Base-by-base conservation (phyloP, 768 basidiomycete species). In the Mycena pura region DNA sequence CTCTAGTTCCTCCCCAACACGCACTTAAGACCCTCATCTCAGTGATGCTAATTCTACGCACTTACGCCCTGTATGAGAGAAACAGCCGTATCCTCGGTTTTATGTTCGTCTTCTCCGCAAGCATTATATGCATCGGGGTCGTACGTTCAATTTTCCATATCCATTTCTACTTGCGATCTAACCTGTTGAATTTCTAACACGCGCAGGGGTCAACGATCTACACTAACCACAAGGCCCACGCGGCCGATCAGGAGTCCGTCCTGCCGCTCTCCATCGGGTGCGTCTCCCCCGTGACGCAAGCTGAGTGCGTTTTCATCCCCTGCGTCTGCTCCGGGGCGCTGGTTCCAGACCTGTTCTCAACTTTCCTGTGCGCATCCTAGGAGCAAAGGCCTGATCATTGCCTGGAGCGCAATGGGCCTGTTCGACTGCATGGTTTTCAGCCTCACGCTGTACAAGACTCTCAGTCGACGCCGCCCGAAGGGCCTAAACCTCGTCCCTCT, bases 61-160 rank as follows among this genome's bases (percentile, higher is more conserved):
- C 60, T 17, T 50, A 62, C 15, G 60, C 60, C 0, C 53, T 62
- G 1, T 62, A 62, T 22, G 47, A 28, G 22, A 53, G 54, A 11
- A 56, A 15, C n/a, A 40, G 36, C 3, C 53, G 60, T 19, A 36
- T 62, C 3, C 36, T 62, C 10, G 21, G 17, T 5, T 13, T 50
- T 0, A 48, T 56, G 46, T 1, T 62, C 4, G 14, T n/a, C 6
- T 22, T 62, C 28, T 19, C 8, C 10, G 15, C 27, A 3, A 32
- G 3, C 1, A 17, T n/a, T 6, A 11, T 45, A n/a, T 46, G 15
- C 2, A 24, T 56, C 10, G 53, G 29, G 3, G 17, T 48, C 15
- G 60, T 62, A 13, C 46, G 53, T 50, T 41, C n/a, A n/a, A n/a
- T n/a, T n/a, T n/a, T n/a, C n/a, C n/a, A n/a, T n/a, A n/a, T n/a